Evolutionary conservation across 2,329 filamentous ascomycete species (phyloP).

Genomic region (Colletotrichum musae): DNA sequence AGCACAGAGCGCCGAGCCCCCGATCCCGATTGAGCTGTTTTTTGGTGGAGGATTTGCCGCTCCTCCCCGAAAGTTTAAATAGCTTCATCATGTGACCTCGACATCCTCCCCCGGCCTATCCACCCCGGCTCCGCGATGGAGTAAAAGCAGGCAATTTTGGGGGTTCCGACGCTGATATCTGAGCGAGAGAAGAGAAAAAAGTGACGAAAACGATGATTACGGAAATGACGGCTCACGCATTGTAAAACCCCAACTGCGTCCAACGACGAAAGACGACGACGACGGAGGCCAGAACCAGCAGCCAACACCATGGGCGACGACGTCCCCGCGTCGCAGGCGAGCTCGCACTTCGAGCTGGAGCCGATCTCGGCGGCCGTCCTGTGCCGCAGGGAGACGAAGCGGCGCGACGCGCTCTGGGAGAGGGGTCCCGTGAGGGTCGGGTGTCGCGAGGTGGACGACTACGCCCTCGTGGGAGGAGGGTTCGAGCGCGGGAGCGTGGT

Average conservation of each 20-base stretch:
- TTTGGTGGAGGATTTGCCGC: slow-evolving; percentile 17
- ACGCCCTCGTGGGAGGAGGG: slow-evolving; percentile 63
- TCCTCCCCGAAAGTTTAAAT: slow-evolving; percentile 14
- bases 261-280: slow-evolving; percentile 5
- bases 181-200: too few relatives aligned
- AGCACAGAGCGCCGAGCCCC: slow-evolving; percentile 8
- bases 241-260: too few relatives aligned
- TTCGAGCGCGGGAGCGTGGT: slow-evolving; percentile 67
- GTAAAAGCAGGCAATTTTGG: too few relatives aligned
- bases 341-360: slow-evolving; percentile 59
- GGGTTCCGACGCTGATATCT: too few relatives aligned
- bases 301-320: neutral
- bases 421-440: slow-evolving; percentile 57
- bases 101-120: neutral
- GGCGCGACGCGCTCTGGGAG: slow-evolving; percentile 49
- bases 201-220: too few relatives aligned
- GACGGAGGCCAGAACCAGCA: neutral
- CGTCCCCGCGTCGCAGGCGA: slow-evolving; percentile 56
- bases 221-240: neutral
- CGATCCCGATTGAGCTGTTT: slow-evolving; percentile 28
- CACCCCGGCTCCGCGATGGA: neutral
- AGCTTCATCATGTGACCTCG: slow-evolving; percentile 26
- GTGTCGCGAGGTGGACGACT: slow-evolving; percentile 63
- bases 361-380: slow-evolving; percentile 62
- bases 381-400: slow-evolving; percentile 54